Conservation (phyloP, 208 protist genomes). For the Entamoeba dispar region DNA sequence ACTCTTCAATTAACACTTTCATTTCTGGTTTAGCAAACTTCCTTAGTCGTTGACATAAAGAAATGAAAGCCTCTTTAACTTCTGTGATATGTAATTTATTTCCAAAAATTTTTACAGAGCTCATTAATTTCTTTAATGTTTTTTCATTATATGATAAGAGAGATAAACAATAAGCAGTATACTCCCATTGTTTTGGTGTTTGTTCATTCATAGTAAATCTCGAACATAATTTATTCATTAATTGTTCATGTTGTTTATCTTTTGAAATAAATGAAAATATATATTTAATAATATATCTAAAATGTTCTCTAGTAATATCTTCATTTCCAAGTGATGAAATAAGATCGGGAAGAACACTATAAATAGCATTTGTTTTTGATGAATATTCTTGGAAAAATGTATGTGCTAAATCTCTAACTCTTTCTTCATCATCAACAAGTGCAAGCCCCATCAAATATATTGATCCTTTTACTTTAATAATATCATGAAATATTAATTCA, state of each 20-base stretch:
- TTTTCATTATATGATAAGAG: background rate
- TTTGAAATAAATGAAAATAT: slow-evolving; percentile 40
- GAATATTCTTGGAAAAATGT: slow-evolving; percentile 43
- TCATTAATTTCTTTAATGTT: background rate
- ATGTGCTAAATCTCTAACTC: slow-evolving; percentile 28
- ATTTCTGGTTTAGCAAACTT: slow-evolving; percentile 2
- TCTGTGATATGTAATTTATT: background rate
- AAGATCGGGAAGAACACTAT: slow-evolving; percentile 48
- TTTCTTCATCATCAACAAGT: slow-evolving; percentile 32
- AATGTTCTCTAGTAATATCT: slow-evolving; percentile 6
- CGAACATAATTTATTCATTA: background rate
- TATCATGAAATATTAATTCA: slow-evolving; percentile 55
- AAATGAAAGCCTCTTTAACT: background rate
- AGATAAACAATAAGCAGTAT: background rate
- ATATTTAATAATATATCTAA: slow-evolving; percentile 34
- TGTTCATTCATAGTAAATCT: background rate
- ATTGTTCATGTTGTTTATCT: background rate
- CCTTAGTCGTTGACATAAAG: background rate
- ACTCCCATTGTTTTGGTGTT: background rate
- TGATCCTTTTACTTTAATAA: slow-evolving; percentile 43
- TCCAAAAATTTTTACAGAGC: background rate
- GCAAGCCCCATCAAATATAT: slow-evolving; percentile 41
- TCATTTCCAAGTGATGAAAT: slow-evolving; percentile 32
- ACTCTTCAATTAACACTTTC: background rate
- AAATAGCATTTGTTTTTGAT: slow-evolving; percentile 40